These are phyloP conservation scores for Juncus effusus DNA, from an alignment of 176 grass and related monocot genomes.

Conservation along the genomic window DNA sequence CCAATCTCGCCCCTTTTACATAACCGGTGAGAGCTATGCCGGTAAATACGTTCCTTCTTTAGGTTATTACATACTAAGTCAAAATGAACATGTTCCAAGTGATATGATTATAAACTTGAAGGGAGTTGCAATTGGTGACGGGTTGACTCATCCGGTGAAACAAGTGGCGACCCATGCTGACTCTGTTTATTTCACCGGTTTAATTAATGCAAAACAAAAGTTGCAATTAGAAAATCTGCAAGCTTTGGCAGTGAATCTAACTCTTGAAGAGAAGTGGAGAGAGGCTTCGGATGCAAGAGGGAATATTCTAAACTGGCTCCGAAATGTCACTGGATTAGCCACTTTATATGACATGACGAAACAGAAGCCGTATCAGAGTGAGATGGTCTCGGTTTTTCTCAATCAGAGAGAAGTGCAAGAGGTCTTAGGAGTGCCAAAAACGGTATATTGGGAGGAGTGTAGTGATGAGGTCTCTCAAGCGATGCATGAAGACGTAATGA, in stretches of 20 bases:
- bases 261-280: conserved; percentile 22
- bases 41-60: conserved; percentile 62
- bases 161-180: conserved; percentile 59
- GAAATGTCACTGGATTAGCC: conserved; percentile 34
- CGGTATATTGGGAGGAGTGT: conserved; percentile 36
- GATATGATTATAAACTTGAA: conserved; percentile 32
- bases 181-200: conserved; percentile 56
- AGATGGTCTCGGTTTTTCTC: conserved; percentile 30
- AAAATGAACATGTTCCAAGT: conserved; percentile 20
- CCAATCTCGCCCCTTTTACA: conserved; percentile 44
- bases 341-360: conserved; percentile 46
- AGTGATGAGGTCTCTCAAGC: conserved; percentile 18
- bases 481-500: conserved; percentile 57
- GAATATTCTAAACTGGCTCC: conserved; percentile 25
- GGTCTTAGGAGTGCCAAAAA: conserved; percentile 33
- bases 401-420: conserved; percentile 45
- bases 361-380: conserved; percentile 24
- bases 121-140: conserved; percentile 62
- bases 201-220: conserved; percentile 50
- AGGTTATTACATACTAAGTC: conserved; percentile 35
- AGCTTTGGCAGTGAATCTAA: conserved; percentile 24
- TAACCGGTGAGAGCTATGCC: conserved; percentile 71
- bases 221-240: conserved; percentile 36
- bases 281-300: conserved; percentile 34
- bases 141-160: conserved; percentile 51